These are phyloP conservation scores for Phytophthora crassamura DNA, from an alignment of 352 stramenopile genomes.

Conservation along the genomic window DNA sequence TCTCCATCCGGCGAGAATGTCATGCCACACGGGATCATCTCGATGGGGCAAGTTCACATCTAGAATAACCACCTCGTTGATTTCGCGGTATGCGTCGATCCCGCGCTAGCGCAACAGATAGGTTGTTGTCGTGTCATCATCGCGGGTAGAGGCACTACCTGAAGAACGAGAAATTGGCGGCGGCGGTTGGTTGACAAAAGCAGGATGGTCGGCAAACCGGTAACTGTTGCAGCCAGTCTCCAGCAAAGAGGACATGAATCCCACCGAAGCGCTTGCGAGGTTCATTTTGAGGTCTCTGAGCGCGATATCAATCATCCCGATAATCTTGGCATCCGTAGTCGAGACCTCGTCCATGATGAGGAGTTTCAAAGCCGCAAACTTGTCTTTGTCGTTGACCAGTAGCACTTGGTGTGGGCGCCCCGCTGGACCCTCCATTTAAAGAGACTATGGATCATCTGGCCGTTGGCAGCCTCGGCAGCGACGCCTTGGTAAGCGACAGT, in stretches of 20 bases:
- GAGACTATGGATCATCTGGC: conserved; percentile 13
- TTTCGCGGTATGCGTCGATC: conserved; percentile 1
- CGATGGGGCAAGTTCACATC: conserved; percentile 3
- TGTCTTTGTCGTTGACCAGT: conserved; percentile 1
- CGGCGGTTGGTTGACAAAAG: no score
- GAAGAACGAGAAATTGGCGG: no score
- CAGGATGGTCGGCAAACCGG: conserved; percentile 27
- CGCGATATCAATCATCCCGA: conserved; percentile 7
- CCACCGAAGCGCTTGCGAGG: conserved; percentile 19
- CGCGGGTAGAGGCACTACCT: no score
- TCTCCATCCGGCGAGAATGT: conserved; percentile 3
- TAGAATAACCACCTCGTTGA: conserved; percentile 13
- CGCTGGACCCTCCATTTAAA: conserved; percentile 1
- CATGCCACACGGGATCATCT: neutral
- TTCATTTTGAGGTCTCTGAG: neutral
- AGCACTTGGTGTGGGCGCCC: neutral
- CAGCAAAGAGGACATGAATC: conserved; percentile 32
- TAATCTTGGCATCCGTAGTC: neutral
- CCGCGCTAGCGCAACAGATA: neutral
- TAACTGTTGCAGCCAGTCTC: conserved; percentile 39
- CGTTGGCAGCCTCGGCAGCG: conserved; percentile 11
- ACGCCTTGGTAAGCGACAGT: conserved; percentile 14
- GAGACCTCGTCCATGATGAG: conserved; percentile 13
- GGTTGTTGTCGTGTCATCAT: neutral
- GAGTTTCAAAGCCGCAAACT: conserved; percentile 2